Percentiles rank a stretch among this genome's conserved stretches.
phyloP scores from a whole-genome alignment of 2,329 filamentous ascomycete genomes.

The Penicillium sp. region DNA sequence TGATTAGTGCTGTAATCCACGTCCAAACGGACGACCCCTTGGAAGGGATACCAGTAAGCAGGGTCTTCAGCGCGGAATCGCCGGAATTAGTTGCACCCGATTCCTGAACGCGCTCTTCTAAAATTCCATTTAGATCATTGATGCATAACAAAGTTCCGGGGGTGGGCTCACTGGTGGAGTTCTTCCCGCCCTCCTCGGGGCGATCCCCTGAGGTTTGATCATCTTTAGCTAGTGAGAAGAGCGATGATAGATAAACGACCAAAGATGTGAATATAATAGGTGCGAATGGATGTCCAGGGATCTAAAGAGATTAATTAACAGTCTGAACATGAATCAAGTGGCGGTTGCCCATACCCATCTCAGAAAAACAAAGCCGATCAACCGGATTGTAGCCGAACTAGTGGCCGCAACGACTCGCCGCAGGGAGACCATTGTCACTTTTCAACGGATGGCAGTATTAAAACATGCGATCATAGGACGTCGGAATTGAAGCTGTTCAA shows the following conservation, averaged over 20 bases:
- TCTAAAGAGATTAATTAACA: slow-evolving; percentile 26
- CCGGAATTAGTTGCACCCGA: slow-evolving; percentile 7
- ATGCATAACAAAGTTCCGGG: background rate
- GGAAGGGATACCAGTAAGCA: slow-evolving; percentile 75
- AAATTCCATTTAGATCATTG: background rate
- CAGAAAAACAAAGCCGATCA: slow-evolving; percentile 42
- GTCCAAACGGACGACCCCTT: slow-evolving; percentile 67
- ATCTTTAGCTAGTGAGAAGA: slow-evolving; percentile 25
- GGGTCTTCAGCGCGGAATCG: slow-evolving; percentile 55
- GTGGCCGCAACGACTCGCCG: slow-evolving; percentile 32
- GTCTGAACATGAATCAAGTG: background rate
- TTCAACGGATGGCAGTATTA: background rate
- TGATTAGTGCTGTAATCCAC: slow-evolving; percentile 68
- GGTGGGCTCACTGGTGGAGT: slow-evolving; percentile 7
- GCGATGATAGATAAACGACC: slow-evolving; percentile 46
- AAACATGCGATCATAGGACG: background rate
- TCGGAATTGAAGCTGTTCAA: background rate
- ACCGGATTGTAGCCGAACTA: slow-evolving; percentile 39
- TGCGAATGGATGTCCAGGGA: slow-evolving; percentile 38
- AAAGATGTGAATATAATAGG: slow-evolving; percentile 43
- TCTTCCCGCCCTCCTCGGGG: slow-evolving; percentile 6
- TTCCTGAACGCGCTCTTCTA: slow-evolving; percentile 3
- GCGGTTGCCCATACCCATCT: slow-evolving; percentile 40
- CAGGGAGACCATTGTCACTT: slow-evolving; percentile 31
- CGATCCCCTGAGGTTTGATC: background rate